Conservation (phyloP, 768 basidiomycete genomes). For the Rhodotorula graminis region DNA sequence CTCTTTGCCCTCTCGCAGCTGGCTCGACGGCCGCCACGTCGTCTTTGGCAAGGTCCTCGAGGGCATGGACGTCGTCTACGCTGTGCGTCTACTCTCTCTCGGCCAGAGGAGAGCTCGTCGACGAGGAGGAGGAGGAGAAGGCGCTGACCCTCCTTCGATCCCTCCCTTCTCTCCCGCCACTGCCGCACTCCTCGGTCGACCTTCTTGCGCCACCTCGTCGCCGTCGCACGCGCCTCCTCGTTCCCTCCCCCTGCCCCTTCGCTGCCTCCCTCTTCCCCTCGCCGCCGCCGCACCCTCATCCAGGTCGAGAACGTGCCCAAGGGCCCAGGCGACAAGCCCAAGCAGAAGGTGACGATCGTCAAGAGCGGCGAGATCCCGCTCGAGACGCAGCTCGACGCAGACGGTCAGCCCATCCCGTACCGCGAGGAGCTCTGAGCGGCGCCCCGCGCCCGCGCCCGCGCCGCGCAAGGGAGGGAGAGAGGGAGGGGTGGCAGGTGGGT, state of each 20-base stretch:
- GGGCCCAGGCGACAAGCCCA: conserved; percentile 65
- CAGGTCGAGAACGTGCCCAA: conserved; percentile 68
- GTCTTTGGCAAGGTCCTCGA: conserved; percentile 90
- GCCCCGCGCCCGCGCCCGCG: too few relatives aligned
- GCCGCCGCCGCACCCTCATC: too few relatives aligned
- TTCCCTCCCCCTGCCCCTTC: conserved; percentile 48
- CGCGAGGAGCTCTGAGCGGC: conserved; percentile 85
- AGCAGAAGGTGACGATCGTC: conserved; percentile 69
- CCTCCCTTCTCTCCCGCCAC: too few relatives aligned
- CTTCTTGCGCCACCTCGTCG: too few relatives aligned
- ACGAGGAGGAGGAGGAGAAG: too few relatives aligned
- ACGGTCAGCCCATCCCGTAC: conserved; percentile 85
- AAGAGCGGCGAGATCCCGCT: conserved; percentile 61
- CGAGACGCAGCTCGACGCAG: conserved; percentile 53
- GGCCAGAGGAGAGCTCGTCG: neutral
- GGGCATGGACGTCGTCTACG: conserved; percentile 77
- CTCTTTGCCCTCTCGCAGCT: conserved; percentile 7
- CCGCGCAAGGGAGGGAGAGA: too few relatives aligned
- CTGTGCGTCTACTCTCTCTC: conserved; percentile 50
- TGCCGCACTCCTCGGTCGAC: too few relatives aligned
- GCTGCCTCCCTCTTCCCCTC: neutral
- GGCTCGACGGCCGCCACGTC: conserved; percentile 34
- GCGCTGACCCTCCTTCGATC: too few relatives aligned
- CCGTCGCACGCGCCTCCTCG: conserved; percentile 38
- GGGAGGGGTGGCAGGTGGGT: neutral